Base-by-base conservation (phyloP, 345 rosid species). In the Xanthoceras sorbifolium region DNA sequence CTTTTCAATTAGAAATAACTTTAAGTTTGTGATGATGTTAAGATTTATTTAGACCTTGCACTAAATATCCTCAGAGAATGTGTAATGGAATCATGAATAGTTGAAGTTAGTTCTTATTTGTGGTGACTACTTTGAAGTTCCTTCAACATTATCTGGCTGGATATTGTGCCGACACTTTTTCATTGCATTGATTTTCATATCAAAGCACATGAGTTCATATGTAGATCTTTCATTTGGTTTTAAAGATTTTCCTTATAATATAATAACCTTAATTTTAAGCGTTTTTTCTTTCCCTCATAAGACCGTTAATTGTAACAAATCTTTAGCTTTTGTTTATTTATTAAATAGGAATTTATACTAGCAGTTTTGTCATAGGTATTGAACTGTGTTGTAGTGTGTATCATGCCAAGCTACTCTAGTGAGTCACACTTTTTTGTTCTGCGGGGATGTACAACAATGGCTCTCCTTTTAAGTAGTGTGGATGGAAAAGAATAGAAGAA, bases 121-220 rank as follows among this genome's bases (percentile, higher is more conserved):
- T 64, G 42, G 22, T 31, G 44, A 64, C n/a, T 17, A 17, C 67
- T 15, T 5, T 17, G 23, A 64, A 64, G 36, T 64, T 64, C 44
- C 11, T 18, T 67, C 38, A 67, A 23, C 72, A 23, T 68, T 2
- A n/a, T 25, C 38, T 44, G 72, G 36, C 32, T 44, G 22, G 55
- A 15, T n/a, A 50, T 50, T 50, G 55, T 11, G 17, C 31, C 34
- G 15, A 25, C 50, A 44, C 57, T 9, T 25, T 26, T 26, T 11
- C 57, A 25, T 67, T 67, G 54, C 54, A 67, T 67, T 67, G 46
- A 67, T 40, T 67, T 67, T 50, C 54, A 1, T 22, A 40, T 62
- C 18, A 2, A n/a, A 62, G 54, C 50, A 6, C 10, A 22, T 11
- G 52, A 22, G 10, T 11, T 28, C 0, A 5, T 22, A 12, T 23